Evolutionary conservation across 1,284 basidiomycete genomes (phyloP).

Genomic region (Leccinum glutinopallens): DNA sequence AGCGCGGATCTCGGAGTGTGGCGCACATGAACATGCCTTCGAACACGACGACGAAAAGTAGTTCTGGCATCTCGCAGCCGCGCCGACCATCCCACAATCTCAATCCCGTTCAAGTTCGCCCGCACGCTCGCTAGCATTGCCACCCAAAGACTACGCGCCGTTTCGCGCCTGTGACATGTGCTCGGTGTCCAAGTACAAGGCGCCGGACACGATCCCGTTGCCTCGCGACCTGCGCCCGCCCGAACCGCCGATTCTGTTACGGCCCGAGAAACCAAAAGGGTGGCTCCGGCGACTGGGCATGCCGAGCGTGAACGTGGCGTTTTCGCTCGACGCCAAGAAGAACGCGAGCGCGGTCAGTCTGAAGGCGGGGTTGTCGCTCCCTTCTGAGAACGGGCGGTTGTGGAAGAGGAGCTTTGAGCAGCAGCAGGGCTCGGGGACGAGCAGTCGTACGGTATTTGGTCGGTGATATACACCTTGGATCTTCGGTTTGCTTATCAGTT

Average conservation of each 20-base stretch:
- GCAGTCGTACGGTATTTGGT: conserved; percentile 39
- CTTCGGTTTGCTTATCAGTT: background rate
- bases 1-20: conserved; percentile 45
- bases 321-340: conserved; percentile 51
- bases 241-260: conserved; percentile 37
- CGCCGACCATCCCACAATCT: conserved; percentile 27
- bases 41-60: conserved; percentile 30
- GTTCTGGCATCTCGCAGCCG: conserved; percentile 16
- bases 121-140: conserved; percentile 26
- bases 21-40: conserved; percentile 47
- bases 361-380: conserved; percentile 8
- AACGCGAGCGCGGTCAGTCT: conserved; percentile 40
- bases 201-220: conserved; percentile 31
- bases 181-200: conserved; percentile 37
- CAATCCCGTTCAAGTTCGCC: conserved; percentile 19
- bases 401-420: conserved; percentile 45
- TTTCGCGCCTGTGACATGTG: conserved; percentile 56
- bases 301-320: conserved; percentile 38
- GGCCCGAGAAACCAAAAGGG: no score
- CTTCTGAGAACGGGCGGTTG: conserved; percentile 8
- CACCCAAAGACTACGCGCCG: conserved; percentile 49
- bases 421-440: no score
- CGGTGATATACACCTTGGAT: background rate
- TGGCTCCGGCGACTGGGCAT: no score
- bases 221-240: conserved; percentile 46